Evolutionary conservation across 345 rosid species (phyloP).

Genomic region (Raphanus sativus): DNA sequence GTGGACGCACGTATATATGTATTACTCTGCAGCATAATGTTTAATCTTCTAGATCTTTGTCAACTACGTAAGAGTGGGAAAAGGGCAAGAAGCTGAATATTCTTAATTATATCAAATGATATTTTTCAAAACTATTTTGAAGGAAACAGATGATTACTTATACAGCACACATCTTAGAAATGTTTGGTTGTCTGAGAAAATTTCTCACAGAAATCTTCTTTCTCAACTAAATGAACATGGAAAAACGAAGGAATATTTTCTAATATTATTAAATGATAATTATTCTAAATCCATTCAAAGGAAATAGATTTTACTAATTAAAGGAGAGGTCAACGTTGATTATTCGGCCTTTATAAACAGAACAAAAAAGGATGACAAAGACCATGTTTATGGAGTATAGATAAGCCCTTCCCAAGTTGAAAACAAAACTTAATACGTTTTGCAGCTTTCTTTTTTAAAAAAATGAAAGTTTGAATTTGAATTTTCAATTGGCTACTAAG

Average conservation of each 20-base stretch:
- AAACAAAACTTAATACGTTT: not conserved
- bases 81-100: not conserved
- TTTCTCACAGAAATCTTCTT: conserved; percentile 10
- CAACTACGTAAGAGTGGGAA: not conserved
- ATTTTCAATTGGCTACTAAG: not conserved
- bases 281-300: not conserved
- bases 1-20: conserved; percentile 10
- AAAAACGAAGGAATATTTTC: conserved; percentile 7
- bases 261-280: not conserved
- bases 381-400: not conserved
- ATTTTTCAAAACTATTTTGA: not conserved
- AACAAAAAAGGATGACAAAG: not conserved
- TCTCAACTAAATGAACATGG: conserved; percentile 2
- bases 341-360: conserved; percentile 11
- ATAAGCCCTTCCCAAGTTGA: conserved; percentile 25
- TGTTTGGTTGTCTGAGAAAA: not conserved
- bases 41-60: conserved; percentile 9
- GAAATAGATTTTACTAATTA: not conserved
- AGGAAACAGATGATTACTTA: not conserved
- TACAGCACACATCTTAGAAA: not conserved
- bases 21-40: conserved; percentile 8
- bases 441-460: not conserved
- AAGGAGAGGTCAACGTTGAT: conserved; percentile 11
- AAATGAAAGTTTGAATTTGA: not conserved
- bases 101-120: conserved; percentile 18